Base-by-base conservation (phyloP, 495 filamentous ascomycete genomes). In the Viridothelium virens region DNA sequence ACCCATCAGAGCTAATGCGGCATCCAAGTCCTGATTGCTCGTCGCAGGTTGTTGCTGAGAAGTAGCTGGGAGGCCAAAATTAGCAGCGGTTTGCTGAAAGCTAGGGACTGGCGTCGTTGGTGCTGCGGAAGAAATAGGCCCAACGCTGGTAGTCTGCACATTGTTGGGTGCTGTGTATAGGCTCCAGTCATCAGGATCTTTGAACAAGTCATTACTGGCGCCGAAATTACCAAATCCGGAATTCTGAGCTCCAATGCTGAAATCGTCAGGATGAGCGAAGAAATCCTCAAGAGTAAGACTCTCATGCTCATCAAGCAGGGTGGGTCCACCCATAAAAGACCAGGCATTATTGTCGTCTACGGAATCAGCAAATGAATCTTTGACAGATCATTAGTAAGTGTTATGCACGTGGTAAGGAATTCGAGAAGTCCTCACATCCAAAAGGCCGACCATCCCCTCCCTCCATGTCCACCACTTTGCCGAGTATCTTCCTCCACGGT, bases 401-500 rank as follows among this genome's bases (percentile, higher is more conserved):
- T 6, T 59, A 5, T n/a, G 18, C 18, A 14, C 18, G 31, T 7
- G 11, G 31, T 36, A 33, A 0, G 31, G 53, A 3, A 36, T 59
- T 3, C 11, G 25, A 7, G 7, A 9, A 36, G 48, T 5, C 7
- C 53, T 36, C 7, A 59, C 53, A 59, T 59, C 53, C 53, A 59
- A 59, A 59, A 36, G 53, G 53, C 53, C 5, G 25, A 2, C 53
- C 53, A 59, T 59, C 31, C 53, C 53, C 53, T 7, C 53, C 31
- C 7, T 59, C 53, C 53, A 59, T 59, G 31, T 59, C 53, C 3
- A 59, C 7, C 53, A 31, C 53, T 31, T 59, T 59, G 53, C 53
- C 53, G 5, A 59, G 31, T 31, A 59, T 9, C 62, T 82, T 83
- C 64, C 53, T 76, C 16, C 73, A 65, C 46, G n/a, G 53, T 14